Evolutionary conservation across 441 rosid genomes (phyloP).

Genomic region (Pelargonium cotyledonis): DNA sequence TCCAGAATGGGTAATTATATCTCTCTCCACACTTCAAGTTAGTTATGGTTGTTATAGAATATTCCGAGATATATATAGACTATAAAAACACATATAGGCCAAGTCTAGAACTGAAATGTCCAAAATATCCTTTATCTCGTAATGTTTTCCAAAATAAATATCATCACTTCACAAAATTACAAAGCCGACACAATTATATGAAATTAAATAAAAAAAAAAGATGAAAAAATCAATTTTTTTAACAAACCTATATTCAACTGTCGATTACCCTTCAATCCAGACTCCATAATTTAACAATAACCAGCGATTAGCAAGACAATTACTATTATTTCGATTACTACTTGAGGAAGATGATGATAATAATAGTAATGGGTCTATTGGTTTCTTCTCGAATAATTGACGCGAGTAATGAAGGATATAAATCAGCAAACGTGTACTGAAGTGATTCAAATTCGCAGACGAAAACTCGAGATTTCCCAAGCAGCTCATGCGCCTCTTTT

Average conservation of each 20-base stretch:
- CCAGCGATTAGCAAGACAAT: slow-evolving; percentile 12
- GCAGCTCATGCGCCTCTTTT: slow-evolving; percentile 66
- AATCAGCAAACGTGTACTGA: slow-evolving; percentile 53
- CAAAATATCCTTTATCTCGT: background rate
- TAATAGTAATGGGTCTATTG: slow-evolving; percentile 28
- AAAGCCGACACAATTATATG: background rate
- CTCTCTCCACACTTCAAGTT: background rate
- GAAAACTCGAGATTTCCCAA: slow-evolving; percentile 48
- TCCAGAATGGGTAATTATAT: no score
- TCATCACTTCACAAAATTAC: background rate
- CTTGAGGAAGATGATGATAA: slow-evolving; percentile 1
- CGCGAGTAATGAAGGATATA: slow-evolving; percentile 68
- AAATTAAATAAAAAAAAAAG: background rate
- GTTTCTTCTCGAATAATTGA: slow-evolving; percentile 46
- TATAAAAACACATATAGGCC: background rate
- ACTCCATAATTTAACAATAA: slow-evolving; percentile 46
- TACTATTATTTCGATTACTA: background rate
- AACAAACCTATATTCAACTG: slow-evolving; percentile 51
- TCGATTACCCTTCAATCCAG: slow-evolving; percentile 54
- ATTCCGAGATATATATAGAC: background rate
- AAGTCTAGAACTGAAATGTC: background rate
- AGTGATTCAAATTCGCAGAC: slow-evolving; percentile 51
- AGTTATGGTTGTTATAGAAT: slow-evolving; percentile 1
- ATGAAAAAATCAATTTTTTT: no score
- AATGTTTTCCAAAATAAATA: background rate